Conservation (phyloP, 2,329 filamentous ascomycete genomes). For the Shiraia bambusicola region DNA sequence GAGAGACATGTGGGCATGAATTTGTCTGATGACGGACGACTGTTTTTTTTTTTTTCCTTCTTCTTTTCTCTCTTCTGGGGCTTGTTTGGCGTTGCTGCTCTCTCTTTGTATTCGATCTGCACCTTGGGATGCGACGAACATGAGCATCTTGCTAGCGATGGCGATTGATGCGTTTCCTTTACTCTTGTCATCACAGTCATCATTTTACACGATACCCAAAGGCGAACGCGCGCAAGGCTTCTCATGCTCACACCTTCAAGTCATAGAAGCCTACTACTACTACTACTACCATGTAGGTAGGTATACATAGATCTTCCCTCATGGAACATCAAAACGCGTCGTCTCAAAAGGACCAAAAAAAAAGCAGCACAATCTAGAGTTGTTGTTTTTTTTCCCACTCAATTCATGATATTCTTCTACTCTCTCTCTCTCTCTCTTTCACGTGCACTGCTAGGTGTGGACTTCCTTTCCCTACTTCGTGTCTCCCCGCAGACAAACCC, state of each 20-base stretch:
- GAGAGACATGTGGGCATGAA: too few relatives aligned
- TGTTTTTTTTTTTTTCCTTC: conserved; percentile 2
- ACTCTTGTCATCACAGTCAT: conserved; percentile 1
- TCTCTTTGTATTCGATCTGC: not conserved
- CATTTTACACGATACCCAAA: conserved; percentile 30
- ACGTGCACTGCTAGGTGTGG: too few relatives aligned
- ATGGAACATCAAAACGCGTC: conserved; percentile 26
- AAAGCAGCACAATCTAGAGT: conserved; percentile 1
- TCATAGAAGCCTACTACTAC: conserved; percentile 15
- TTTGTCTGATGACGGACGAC: not conserved
- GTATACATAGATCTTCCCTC: conserved; percentile 27
- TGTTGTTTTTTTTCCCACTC: conserved; percentile 5
- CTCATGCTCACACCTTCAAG: conserved; percentile 29
- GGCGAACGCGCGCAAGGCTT: conserved; percentile 39
- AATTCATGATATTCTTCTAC: conserved; percentile 4
- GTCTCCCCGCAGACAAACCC: not conserved
- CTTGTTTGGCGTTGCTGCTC: conserved; percentile 1
- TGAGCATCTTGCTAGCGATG: not conserved
- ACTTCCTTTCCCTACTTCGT: conserved; percentile 6
- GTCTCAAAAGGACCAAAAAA: too few relatives aligned
- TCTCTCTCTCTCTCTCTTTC: not conserved
- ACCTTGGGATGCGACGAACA: not conserved
- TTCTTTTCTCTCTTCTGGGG: not conserved
- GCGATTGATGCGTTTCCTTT: too few relatives aligned
- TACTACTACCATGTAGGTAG: too few relatives aligned